phyloP scores from a whole-genome alignment of 805 yeast species.

The Monosporozyma unispora region DNA sequence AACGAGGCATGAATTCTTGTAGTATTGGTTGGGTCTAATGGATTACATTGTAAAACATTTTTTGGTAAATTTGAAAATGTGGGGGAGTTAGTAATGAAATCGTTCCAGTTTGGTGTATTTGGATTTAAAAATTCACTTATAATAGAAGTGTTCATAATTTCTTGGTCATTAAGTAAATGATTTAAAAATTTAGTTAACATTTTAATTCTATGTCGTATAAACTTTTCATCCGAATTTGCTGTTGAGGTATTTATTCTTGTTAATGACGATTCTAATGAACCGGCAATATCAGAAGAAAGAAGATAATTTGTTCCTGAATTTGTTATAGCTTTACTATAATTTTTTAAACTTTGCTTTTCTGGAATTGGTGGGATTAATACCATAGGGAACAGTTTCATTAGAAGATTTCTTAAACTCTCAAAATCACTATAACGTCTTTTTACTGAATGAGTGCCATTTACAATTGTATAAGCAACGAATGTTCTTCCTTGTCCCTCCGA shows the following conservation, averaged over 20 bases:
- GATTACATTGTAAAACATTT: constrained; percentile 28
- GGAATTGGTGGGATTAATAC: constrained; percentile 91
- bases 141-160: constrained; percentile 26
- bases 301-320: constrained; percentile 19
- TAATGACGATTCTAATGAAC: constrained; percentile 24
- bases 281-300: constrained; percentile 25
- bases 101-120: constrained; percentile 27
- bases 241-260: constrained; percentile 27
- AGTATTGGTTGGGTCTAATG: constrained; percentile 30
- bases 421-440: constrained; percentile 87
- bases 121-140: constrained; percentile 29
- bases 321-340: constrained; percentile 26
- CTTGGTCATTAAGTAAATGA: constrained; percentile 20
- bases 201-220: constrained; percentile 30
- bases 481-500: constrained; percentile 29
- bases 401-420: constrained; percentile 63
- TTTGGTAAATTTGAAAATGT: constrained; percentile 28
- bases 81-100: constrained; percentile 28
- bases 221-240: constrained; percentile 25
- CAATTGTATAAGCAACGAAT: constrained; percentile 66
- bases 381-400: constrained; percentile 71
- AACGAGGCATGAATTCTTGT: constrained; percentile 27
- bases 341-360: constrained; percentile 47
- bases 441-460: constrained; percentile 43
- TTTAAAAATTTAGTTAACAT: constrained; percentile 29